phyloP scores from a whole-genome alignment of 2,329 filamentous ascomycete species.

The Conoideocrella luteorostrata region DNA sequence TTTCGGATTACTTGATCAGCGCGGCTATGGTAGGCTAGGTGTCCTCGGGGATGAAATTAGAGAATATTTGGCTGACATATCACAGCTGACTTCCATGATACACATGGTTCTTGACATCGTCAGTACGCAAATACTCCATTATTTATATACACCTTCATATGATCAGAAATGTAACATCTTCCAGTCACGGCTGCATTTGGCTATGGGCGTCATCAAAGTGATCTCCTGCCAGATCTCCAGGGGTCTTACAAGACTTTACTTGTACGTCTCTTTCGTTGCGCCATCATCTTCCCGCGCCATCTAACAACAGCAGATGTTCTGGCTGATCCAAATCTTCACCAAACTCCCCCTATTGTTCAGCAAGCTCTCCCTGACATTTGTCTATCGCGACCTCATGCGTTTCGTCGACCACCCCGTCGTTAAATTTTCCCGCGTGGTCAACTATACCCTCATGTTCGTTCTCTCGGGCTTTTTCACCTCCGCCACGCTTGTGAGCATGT shows the following conservation, averaged over 20 bases:
- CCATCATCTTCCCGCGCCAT: background rate
- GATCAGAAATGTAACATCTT: background rate
- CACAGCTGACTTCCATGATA: constrained; percentile 4
- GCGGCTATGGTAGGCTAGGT: constrained; percentile 6
- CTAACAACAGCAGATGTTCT: constrained; percentile 5
- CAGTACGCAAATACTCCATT: constrained; percentile 5
- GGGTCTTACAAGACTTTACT: constrained; percentile 5
- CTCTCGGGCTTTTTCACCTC: constrained; percentile 9
- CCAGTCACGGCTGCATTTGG: constrained; percentile 9
- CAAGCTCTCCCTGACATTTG: constrained; percentile 10
- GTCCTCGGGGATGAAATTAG: background rate
- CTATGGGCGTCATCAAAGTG: constrained; percentile 8
- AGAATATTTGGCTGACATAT: background rate
- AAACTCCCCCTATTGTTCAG: constrained; percentile 9
- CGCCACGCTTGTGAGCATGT: constrained; percentile 10
- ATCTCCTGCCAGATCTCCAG: constrained; percentile 6
- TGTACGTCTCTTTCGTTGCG: background rate
- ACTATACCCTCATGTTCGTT: constrained; percentile 8
- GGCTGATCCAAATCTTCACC: constrained; percentile 10
- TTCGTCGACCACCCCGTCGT: constrained; percentile 7
- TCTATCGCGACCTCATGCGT: constrained; percentile 8
- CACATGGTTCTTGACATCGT: constrained; percentile 9
- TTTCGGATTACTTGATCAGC: constrained; percentile 6
- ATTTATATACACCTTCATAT: background rate
- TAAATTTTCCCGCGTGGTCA: constrained; percentile 2